Evolutionary conservation across 495 filamentous ascomycete genomes (phyloP).

Genomic region (Viridothelium virens): DNA sequence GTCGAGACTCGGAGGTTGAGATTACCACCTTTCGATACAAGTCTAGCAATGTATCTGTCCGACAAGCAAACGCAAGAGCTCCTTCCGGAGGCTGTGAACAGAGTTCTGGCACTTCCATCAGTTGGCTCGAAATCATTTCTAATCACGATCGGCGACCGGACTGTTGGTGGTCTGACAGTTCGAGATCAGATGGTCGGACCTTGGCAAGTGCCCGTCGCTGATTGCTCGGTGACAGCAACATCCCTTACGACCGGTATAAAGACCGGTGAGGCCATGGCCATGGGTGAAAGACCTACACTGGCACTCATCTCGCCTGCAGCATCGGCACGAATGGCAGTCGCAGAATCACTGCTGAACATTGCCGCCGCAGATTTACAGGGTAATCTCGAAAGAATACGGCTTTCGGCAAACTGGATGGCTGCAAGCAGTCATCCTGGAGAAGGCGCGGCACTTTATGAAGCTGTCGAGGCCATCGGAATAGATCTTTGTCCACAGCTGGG

Average conservation of each 20-base stretch:
- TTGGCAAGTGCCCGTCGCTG: constrained; percentile 92
- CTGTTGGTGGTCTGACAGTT: constrained; percentile 79
- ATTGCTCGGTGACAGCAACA: constrained; percentile 84
- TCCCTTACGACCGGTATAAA: constrained; percentile 62
- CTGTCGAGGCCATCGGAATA: constrained; percentile 85
- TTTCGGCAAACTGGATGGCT: constrained; percentile 99
- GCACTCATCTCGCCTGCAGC: constrained; percentile 86
- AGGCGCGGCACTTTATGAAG: constrained; percentile 88
- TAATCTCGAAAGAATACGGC: constrained; percentile 65
- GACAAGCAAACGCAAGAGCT: constrained; percentile 57
- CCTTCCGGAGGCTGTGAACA: constrained; percentile 63
- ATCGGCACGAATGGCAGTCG: constrained; percentile 95
- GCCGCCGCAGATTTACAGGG: constrained; percentile 77
- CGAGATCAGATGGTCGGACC: constrained; percentile 94
- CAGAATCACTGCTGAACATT: constrained; percentile 86
- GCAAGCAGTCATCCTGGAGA: constrained; percentile 89
- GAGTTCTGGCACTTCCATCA: constrained; percentile 75
- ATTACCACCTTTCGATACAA: constrained; percentile 66
- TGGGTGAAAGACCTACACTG: constrained; percentile 87
- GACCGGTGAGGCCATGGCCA: constrained; percentile 92
- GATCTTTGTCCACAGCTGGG: constrained; percentile 77
- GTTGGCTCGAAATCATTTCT: constrained; percentile 95
- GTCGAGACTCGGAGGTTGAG: constrained; percentile 65
- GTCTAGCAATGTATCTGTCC: constrained; percentile 53
- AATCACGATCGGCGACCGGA: constrained; percentile 91